Percentiles rank a stretch among this genome's conserved stretches.
phyloP scores from a whole-genome alignment of 352 stramenopile genomes.

The Phytophthora cryptogea region DNA sequence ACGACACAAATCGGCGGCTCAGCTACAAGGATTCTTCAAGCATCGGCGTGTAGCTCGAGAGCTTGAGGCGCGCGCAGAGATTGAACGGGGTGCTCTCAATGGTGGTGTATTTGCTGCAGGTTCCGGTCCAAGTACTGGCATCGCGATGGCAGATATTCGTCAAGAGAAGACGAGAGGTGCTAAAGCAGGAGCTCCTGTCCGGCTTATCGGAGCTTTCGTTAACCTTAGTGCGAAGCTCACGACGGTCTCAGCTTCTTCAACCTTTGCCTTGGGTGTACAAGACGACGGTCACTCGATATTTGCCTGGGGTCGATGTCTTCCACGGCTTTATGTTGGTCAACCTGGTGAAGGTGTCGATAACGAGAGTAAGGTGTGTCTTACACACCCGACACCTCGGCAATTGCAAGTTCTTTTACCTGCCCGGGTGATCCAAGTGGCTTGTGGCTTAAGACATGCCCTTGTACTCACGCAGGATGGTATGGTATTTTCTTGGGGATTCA shows the following conservation, averaged over 20 bases:
- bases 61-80: conserved; percentile 56
- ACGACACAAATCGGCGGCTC: conserved; percentile 49
- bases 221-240: conserved; percentile 41
- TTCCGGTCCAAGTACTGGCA: conserved; percentile 44
- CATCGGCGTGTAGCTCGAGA: conserved; percentile 50
- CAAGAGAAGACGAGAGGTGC: conserved; percentile 10
- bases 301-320: conserved; percentile 58
- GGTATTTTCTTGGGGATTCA: conserved; percentile 78
- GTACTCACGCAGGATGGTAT: conserved; percentile 56
- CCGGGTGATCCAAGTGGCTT: conserved; percentile 33
- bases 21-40: conserved; percentile 60
- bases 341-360: not conserved
- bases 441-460: conserved; percentile 61
- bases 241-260: conserved; percentile 43
- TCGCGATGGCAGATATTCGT: not conserved
- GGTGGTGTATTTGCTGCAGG: conserved; percentile 60
- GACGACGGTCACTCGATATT: conserved; percentile 53
- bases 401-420: conserved; percentile 40
- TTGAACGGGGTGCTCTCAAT: conserved; percentile 57
- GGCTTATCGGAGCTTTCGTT: conserved; percentile 55
- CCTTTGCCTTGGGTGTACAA: conserved; percentile 49
- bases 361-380: conserved; percentile 18
- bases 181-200: conserved; percentile 28
- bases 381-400: conserved; percentile 25
- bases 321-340: conserved; percentile 35